Evolutionary conservation across 2,329 filamentous ascomycete genomes (phyloP).

Genomic region (Sarocladiaceae sp.): DNA sequence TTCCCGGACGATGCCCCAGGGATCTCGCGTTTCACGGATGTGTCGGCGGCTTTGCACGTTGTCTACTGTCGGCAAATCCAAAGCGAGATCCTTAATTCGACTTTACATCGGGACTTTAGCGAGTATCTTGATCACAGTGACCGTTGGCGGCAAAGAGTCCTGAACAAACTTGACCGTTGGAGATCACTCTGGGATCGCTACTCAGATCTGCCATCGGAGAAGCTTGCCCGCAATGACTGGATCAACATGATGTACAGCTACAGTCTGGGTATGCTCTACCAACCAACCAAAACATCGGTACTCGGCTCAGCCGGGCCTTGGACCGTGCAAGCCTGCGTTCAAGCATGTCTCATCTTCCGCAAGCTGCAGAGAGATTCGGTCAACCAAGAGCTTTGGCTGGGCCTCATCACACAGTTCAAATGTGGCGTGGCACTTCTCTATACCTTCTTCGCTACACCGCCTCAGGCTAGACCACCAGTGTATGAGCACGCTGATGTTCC

Average conservation of each 20-base stretch:
- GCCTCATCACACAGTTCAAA: no score
- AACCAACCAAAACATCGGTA: constrained; percentile 18
- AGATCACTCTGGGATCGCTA: constrained; percentile 17
- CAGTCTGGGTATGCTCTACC: constrained; percentile 22
- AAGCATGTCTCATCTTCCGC: constrained; percentile 24
- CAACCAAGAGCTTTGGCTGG: no score
- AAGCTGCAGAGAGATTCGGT: no score
- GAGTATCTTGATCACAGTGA: constrained; percentile 16
- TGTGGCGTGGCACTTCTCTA: constrained; percentile 30
- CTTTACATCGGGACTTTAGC: constrained; percentile 19
- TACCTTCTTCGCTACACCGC: constrained; percentile 30
- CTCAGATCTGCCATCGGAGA: constrained; percentile 15
- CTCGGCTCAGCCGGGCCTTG: constrained; percentile 20
- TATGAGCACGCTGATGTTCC: constrained; percentile 24
- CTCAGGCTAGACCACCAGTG: constrained; percentile 21
- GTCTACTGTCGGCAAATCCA: constrained; percentile 23
- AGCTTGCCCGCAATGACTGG: constrained; percentile 20
- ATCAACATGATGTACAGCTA: constrained; percentile 27
- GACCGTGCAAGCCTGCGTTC: constrained; percentile 22
- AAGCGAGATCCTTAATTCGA: constrained; percentile 21
- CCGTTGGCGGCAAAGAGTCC: constrained; percentile 19
- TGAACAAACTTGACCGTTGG: constrained; percentile 21
- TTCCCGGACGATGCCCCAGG: constrained; percentile 8
- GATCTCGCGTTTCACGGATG: constrained; percentile 14
- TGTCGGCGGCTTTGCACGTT: constrained; percentile 23